Percentiles rank a stretch among this genome's conserved stretches.
Conservation (phyloP, 352 stramenopile species). For the Globisporangium paddicum region DNA sequence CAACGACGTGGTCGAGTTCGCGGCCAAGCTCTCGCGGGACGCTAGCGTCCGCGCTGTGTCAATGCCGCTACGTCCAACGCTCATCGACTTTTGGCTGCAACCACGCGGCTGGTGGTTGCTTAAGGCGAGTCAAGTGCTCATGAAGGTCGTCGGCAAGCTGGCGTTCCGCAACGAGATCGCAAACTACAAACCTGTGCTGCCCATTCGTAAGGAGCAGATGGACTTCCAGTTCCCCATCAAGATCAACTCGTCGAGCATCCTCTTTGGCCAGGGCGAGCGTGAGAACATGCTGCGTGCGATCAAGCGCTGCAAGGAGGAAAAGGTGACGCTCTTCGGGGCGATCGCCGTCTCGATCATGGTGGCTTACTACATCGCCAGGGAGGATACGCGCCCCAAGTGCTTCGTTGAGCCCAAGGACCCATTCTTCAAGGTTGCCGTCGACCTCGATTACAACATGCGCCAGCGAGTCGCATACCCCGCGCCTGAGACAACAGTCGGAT, state of each 20-base stretch:
- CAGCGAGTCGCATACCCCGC: background rate
- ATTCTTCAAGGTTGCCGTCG: background rate
- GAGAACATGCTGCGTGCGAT: conserved; percentile 30
- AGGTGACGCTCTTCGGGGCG: conserved; percentile 29
- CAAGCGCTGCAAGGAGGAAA: conserved; percentile 31
- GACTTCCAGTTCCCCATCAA: conserved; percentile 24
- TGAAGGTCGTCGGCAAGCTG: conserved; percentile 15
- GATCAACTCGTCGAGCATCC: conserved; percentile 20
- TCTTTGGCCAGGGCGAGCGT: conserved; percentile 33
- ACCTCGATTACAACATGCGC: background rate
- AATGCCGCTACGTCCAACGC: conserved; percentile 16
- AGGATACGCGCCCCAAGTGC: background rate
- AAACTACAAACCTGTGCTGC: conserved; percentile 10
- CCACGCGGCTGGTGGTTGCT: conserved; percentile 15
- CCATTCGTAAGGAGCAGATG: conserved; percentile 18
- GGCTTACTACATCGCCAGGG: conserved; percentile 21
- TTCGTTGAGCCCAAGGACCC: background rate
- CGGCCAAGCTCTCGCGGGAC: conserved; percentile 10
- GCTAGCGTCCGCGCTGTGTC: background rate
- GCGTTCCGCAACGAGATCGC: background rate
- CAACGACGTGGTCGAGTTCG: conserved; percentile 29
- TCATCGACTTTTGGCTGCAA: conserved; percentile 28
- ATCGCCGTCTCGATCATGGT: conserved; percentile 27
- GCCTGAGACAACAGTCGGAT: background rate
- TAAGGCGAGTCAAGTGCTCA: conserved; percentile 16